Evolutionary conservation across 1,139 yeast genomes (phyloP).

Genomic region (Sugiyamaella japonica): DNA sequence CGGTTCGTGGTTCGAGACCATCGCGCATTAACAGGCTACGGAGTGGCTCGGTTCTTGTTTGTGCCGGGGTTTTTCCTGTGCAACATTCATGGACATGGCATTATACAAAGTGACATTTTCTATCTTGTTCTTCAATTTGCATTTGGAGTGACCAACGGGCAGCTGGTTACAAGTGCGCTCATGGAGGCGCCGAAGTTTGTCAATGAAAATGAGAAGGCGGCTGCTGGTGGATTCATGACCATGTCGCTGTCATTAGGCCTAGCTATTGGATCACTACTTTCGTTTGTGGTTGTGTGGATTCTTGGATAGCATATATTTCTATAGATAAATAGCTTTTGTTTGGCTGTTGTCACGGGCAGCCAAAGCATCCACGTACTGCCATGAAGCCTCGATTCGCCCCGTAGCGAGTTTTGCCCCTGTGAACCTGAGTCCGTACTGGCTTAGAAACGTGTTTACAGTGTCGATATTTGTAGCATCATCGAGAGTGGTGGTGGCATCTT

Average conservation of each 20-base stretch:
- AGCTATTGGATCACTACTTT: constrained; percentile 71
- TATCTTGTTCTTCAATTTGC: constrained; percentile 68
- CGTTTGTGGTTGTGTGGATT: constrained; percentile 59
- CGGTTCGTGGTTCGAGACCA: constrained; percentile 39
- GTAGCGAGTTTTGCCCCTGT: constrained; percentile 16
- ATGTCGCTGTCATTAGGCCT: constrained; percentile 74
- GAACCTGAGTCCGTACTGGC: constrained; percentile 21
- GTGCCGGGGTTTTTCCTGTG: constrained; percentile 51
- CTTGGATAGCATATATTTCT: constrained; percentile 7
- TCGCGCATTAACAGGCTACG: constrained; percentile 26
- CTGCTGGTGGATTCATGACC: constrained; percentile 92
- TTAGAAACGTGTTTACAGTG: constrained; percentile 24
- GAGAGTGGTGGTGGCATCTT: constrained; percentile 1
- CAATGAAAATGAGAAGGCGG: constrained; percentile 70
- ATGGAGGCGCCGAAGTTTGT: constrained; percentile 69
- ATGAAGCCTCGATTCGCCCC: constrained; percentile 25
- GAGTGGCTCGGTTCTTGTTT: constrained; percentile 51
- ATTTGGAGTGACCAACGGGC: constrained; percentile 89
- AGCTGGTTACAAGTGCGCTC: constrained; percentile 74
- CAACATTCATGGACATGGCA: constrained; percentile 51
- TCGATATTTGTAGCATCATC: too few relatives aligned
- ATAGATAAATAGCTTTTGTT: constrained; percentile 4
- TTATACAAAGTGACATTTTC: constrained; percentile 59
- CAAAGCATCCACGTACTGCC: constrained; percentile 29
- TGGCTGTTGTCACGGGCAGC: not conserved